phyloP scores from a whole-genome alignment of 495 filamentous ascomycete species.

The Annulohypoxylon nitens region DNA sequence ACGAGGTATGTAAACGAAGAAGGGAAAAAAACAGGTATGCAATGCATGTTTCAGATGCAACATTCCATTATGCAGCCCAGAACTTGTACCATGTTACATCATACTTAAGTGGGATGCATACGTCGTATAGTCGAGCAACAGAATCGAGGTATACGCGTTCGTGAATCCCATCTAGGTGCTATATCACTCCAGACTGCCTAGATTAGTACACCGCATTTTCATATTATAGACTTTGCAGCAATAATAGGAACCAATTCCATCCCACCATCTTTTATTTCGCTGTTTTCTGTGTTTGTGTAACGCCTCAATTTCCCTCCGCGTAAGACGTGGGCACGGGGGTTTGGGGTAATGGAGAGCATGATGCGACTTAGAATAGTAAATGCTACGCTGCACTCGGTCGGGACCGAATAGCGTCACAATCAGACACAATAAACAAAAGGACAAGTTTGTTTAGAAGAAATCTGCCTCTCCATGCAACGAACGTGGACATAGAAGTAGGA shows the following conservation, averaged over 20 bases:
- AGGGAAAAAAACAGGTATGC: conserved; percentile 12
- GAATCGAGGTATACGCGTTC: conserved; percentile 25
- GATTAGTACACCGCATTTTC: conserved; percentile 23
- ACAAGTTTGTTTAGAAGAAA: conserved; percentile 3
- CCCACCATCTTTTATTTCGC: conserved; percentile 8
- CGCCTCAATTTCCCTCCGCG: background rate
- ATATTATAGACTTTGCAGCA: conserved; percentile 5
- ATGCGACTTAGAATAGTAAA: conserved; percentile 13
- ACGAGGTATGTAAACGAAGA: background rate
- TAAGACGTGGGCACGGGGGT: background rate
- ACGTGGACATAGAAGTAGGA: background rate
- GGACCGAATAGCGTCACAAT: conserved; percentile 4
- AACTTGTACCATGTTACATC: conserved; percentile 29
- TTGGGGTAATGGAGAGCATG: conserved; percentile 5
- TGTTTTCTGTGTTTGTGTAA: conserved; percentile 11
- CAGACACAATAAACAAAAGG: background rate
- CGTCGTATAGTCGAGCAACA: conserved; percentile 41
- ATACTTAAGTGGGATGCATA: conserved; percentile 18
- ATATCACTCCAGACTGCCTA: conserved; percentile 28
- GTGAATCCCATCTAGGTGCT: conserved; percentile 5
- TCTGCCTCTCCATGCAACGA: background rate
- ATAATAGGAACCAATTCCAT: background rate
- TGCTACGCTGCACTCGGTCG: conserved; percentile 5
- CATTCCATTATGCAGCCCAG: conserved; percentile 29
- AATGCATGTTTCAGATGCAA: conserved; percentile 41